A percentile compares a stretch with the other conserved stretches of the same genome.
phyloP scores from a whole-genome alignment of 768 basidiomycete species.

The Daedalea quercina region DNA sequence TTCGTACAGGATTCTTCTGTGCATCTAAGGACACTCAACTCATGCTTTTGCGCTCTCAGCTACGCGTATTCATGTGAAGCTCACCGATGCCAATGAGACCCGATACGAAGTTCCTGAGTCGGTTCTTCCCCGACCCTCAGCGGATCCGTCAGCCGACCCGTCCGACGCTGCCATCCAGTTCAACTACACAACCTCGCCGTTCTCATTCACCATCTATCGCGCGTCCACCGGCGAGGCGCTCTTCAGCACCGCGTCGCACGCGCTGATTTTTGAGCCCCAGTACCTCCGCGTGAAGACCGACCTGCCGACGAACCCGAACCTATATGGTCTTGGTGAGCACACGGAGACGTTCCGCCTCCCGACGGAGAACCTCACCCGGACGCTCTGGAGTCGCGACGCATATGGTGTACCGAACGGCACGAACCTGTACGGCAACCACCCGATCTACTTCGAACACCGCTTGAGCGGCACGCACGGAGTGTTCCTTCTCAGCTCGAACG shows the following conservation, averaged over 20 bases:
- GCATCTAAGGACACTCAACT: not conserved
- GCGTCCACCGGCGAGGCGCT: constrained; percentile 43
- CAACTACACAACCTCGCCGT: constrained; percentile 52
- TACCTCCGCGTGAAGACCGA: constrained; percentile 66
- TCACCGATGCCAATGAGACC: constrained; percentile 39
- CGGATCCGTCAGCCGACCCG: constrained; percentile 21
- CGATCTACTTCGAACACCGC: constrained; percentile 68
- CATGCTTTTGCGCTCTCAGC: constrained; percentile 23
- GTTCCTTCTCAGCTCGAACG: constrained; percentile 62
- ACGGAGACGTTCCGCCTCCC: constrained; percentile 57
- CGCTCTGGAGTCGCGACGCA: constrained; percentile 63
- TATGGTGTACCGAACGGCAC: constrained; percentile 49
- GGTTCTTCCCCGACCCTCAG: constrained; percentile 49
- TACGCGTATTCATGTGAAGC: constrained; percentile 58
- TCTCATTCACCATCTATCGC: constrained; percentile 53
- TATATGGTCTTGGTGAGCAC: constrained; percentile 78
- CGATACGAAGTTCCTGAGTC: constrained; percentile 63
- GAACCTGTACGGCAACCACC: constrained; percentile 70
- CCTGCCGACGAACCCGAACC: constrained; percentile 54
- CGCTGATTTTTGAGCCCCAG: constrained; percentile 71
- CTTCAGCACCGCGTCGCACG: constrained; percentile 52
- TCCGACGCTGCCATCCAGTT: constrained; percentile 43
- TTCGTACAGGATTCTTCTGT: constrained; percentile 11
- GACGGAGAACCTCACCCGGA: constrained; percentile 33
- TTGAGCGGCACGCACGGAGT: constrained; percentile 63